These are phyloP conservation scores for Vitis hybrid DNA, from an alignment of 177 flowering plant species.

Conservation along the genomic window DNA sequence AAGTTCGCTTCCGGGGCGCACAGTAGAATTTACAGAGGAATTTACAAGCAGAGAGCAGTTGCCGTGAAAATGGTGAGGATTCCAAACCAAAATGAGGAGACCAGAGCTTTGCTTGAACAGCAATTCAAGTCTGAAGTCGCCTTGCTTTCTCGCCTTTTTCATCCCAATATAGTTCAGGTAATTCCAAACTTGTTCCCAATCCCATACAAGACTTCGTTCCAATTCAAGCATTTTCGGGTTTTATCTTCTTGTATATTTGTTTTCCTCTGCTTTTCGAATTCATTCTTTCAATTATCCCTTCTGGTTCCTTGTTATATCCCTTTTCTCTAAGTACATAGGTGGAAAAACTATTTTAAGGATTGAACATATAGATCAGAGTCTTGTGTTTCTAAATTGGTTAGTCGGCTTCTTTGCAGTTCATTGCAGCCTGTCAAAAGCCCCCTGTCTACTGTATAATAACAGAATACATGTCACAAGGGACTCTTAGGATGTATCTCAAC, in stretches of 20 bases:
- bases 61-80: conserved; percentile 95
- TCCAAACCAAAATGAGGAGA: conserved; percentile 74
- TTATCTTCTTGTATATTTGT: too few species aligned
- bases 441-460: conserved; percentile 92
- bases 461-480: conserved; percentile 97
- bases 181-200: too few species aligned
- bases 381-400: conserved; percentile 1
- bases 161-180: conserved; percentile 93
- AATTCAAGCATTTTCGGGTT: too few species aligned
- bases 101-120: conserved; percentile 60
- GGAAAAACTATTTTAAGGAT: too few species aligned
- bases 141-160: conserved; percentile 83
- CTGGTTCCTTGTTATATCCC: too few species aligned
- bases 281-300: too few species aligned
- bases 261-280: too few species aligned
- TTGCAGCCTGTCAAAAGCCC: conserved; percentile 93
- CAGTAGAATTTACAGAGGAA: conserved; percentile 88
- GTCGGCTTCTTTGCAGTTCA: conserved; percentile 54
- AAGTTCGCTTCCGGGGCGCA: conserved; percentile 96
- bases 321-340: too few species aligned
- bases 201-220: too few species aligned
- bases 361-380: background rate
- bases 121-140: conserved; percentile 88
- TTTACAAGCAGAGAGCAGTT: conserved; percentile 94
- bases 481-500: conserved; percentile 89